Evolutionary conservation across 2,329 filamentous ascomycete species (phyloP).

Genomic region (Colletotrichum nymphaeae): DNA sequence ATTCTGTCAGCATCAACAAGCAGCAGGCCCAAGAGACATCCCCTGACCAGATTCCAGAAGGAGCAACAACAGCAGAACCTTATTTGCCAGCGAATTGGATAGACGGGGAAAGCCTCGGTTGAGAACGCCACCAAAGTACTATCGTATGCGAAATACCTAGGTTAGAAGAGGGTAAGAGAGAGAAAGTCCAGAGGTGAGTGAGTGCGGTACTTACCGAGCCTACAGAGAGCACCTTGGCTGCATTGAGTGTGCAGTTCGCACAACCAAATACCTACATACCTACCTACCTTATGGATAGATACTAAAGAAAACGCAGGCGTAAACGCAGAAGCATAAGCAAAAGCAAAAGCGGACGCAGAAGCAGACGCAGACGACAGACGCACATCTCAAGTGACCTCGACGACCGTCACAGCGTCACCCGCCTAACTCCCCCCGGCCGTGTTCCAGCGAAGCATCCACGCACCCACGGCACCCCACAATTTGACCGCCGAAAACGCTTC

Average conservation of each 20-base stretch:
- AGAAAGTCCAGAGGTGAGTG: not conserved
- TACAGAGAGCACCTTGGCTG: no score
- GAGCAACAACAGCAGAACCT: not conserved
- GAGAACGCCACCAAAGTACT: not conserved
- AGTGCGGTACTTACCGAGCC: not conserved
- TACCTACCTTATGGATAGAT: no score
- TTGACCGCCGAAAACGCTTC: conserved; percentile 31
- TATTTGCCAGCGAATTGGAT: not conserved
- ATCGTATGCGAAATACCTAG: no score
- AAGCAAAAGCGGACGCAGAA: no score
- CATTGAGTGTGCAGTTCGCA: not conserved
- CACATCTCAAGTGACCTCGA: not conserved
- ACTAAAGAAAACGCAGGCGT: not conserved
- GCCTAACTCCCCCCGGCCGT: conserved; percentile 9
- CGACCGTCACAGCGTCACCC: not conserved
- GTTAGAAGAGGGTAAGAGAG: not conserved
- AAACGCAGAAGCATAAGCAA: no score
- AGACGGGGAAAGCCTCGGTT: not conserved
- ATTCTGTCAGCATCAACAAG: conserved; percentile 4
- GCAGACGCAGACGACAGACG: not conserved
- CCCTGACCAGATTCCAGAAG: not conserved
- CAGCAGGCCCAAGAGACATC: not conserved
- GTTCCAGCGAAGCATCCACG: conserved; percentile 29
- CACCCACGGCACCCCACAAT: conserved; percentile 22
- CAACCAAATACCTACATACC: not conserved